phyloP scores from a whole-genome alignment of 768 basidiomycete genomes.

The Mrakia gelida region DNA sequence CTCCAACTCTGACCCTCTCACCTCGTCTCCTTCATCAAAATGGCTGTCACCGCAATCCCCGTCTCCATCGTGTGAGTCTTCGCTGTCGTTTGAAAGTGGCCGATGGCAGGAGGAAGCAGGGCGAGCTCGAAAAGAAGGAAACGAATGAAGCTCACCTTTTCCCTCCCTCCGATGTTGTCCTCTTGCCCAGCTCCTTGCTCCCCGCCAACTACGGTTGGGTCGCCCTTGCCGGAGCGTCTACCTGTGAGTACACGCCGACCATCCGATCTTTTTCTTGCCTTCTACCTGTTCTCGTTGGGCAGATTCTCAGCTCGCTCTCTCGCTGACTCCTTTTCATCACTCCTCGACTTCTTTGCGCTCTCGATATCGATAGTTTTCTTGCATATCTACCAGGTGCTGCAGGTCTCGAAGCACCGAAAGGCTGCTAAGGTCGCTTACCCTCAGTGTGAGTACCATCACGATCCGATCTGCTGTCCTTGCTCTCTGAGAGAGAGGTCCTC shows the following conservation, averaged over 20 bases:
- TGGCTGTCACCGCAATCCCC: conserved; percentile 3
- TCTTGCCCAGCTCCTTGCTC: conserved; percentile 6
- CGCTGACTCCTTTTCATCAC: not conserved
- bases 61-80: conserved; percentile 3
- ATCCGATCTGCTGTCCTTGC: too few species aligned
- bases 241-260: not conserved
- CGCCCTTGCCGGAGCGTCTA: conserved; percentile 14
- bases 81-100: too few species aligned
- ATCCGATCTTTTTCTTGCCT: not conserved
- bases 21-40: not conserved
- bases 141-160: not conserved
- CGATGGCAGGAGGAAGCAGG: not conserved
- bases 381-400: not conserved
- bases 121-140: not conserved
- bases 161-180: not conserved
- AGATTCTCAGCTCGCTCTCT: not conserved
- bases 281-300: too few species aligned
- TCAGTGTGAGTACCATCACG: not conserved
- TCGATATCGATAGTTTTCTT: not conserved
- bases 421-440: conserved; percentile 6
- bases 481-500: too few species aligned
- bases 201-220: conserved; percentile 25
- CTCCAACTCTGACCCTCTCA: not conserved
- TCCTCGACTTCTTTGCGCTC: not conserved
- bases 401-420: conserved; percentile 10